Base-by-base conservation (phyloP, 2,329 filamentous ascomycete genomes). In the Penicillium sp. region DNA sequence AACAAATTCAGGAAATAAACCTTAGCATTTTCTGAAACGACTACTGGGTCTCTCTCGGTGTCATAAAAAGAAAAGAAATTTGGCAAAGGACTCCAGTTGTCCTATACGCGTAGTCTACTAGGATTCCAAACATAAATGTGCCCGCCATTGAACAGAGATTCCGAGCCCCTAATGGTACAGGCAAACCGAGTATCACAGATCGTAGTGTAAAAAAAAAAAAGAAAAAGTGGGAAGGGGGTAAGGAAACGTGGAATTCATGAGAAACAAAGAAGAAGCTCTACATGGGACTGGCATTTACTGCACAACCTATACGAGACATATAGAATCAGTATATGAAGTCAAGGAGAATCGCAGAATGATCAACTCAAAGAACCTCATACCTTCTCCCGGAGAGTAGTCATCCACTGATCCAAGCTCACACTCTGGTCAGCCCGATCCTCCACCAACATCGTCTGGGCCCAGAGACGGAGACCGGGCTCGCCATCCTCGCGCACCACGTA, bases 401-500 rank as follows among this genome's bases (percentile, higher is more conserved):
- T 88, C 88, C 92, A 99, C 78, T 98, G 93, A 68, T 89, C 88
- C 70, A 95, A 88, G 73, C 93, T 96, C 77, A 96, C 88, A 49
- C 92, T 89, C 78, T 97, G 92, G 73, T 99, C 95, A 54, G 93
- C 91, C 64, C 93, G 84, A 77, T 99, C 95, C 77, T 99, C 95
- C 47, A 99, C 89, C 68, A 99, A 80, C 75, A 98, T 81, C 44
- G 95, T 97, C 81, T 97, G 93, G 45, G 95, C 95, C 95, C 95
- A 99, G 62, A 98, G 80, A 77, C 96, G 93, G 73, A 99, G 80
- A 68, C 90, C 93, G 31, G 95, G 95, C 78, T 99, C 95, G 52
- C 95, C 95, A 70, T 98, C 95, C 75, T 98, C 93, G 68, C 93
- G 87, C 60, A 98, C 90, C 67, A 98, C 84, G 73, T 98, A 99